phyloP scores from a whole-genome alignment of 345 rosid species.

The Tarenaya hassleriana region DNA sequence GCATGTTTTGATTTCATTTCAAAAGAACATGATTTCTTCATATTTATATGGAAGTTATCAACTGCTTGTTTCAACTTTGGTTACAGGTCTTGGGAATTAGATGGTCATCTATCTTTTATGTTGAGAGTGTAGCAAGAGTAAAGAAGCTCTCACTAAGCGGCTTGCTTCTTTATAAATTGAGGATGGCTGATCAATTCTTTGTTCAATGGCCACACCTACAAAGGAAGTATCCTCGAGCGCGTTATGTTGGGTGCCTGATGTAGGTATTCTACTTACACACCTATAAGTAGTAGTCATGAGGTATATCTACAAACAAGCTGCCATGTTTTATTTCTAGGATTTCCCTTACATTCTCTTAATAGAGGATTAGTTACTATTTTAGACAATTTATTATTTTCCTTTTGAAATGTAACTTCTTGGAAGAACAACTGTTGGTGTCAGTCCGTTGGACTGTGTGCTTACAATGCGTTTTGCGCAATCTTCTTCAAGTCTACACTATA shows the following conservation, averaged over 20 bases:
- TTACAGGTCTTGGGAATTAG: constrained; percentile 67
- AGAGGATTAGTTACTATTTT: constrained; percentile 5
- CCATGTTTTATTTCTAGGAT: constrained; percentile 7
- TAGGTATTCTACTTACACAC: constrained; percentile 28
- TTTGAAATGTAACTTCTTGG: constrained; percentile 8
- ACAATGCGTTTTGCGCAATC: neutral
- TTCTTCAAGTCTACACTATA: constrained; percentile 12
- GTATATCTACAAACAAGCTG: constrained; percentile 20
- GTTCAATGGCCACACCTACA: constrained; percentile 91
- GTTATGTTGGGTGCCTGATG: constrained; percentile 83
- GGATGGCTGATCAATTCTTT: constrained; percentile 73
- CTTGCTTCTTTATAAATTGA: constrained; percentile 63
- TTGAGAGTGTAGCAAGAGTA: constrained; percentile 93
- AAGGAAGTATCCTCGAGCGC: constrained; percentile 56
- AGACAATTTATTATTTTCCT: constrained; percentile 1
- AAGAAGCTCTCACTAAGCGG: constrained; percentile 82
- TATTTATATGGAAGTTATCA: no score
- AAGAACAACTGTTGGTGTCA: neutral
- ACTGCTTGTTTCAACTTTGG: constrained; percentile 12
- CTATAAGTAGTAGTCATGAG: constrained; percentile 6
- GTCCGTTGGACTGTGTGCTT: constrained; percentile 10
- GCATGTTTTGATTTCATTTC: no score
- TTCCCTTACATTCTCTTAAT: neutral
- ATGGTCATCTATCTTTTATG: constrained; percentile 75
- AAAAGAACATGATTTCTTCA: no score